These are phyloP conservation scores for Aspergillus mulundensis DNA, from an alignment of 495 filamentous ascomycete species.

Conservation along the genomic window DNA sequence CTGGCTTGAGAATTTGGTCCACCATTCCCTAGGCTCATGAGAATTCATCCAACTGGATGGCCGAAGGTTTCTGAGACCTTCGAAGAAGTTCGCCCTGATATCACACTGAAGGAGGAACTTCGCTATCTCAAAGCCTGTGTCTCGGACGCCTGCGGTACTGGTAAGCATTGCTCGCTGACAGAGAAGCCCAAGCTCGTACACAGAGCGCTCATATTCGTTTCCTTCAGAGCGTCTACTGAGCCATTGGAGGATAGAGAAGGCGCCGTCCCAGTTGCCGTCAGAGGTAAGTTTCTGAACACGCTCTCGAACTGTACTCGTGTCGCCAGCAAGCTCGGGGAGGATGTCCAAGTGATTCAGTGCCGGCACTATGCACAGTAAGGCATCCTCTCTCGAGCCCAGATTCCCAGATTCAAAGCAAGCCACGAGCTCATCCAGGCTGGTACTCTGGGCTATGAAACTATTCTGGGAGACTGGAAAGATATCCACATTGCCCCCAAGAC, in stretches of 20 bases:
- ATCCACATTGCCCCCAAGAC: conserved; percentile 20
- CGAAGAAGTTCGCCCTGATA: conserved; percentile 10
- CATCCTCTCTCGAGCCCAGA: conserved; percentile 35
- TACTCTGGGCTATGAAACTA: conserved; percentile 17
- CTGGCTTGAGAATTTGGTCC: conserved; percentile 20
- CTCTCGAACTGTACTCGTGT: conserved; percentile 15
- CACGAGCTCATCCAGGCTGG: conserved; percentile 24
- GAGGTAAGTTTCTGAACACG: conserved; percentile 13
- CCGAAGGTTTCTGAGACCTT: not conserved
- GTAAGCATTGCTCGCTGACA: conserved; percentile 26
- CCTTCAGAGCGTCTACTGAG: conserved; percentile 27
- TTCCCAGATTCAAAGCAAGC: conserved; percentile 20
- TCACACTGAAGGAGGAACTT: conserved; percentile 14
- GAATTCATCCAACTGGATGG: conserved; percentile 13
- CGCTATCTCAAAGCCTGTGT: conserved; percentile 11
- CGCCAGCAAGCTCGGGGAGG: conserved; percentile 26
- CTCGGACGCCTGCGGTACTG: conserved; percentile 5
- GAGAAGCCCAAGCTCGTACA: conserved; percentile 28
- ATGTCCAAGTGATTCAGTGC: conserved; percentile 17
- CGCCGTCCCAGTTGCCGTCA: conserved; percentile 20
- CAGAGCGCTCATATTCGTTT: conserved; percentile 23
- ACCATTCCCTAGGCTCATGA: conserved; percentile 7
- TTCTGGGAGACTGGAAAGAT: conserved; percentile 17
- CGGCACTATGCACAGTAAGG: conserved; percentile 34
- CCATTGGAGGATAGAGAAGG: conserved; percentile 25